Base-by-base conservation (phyloP, 139 green algal genomes). In the Medakamo hakoo region DNA sequence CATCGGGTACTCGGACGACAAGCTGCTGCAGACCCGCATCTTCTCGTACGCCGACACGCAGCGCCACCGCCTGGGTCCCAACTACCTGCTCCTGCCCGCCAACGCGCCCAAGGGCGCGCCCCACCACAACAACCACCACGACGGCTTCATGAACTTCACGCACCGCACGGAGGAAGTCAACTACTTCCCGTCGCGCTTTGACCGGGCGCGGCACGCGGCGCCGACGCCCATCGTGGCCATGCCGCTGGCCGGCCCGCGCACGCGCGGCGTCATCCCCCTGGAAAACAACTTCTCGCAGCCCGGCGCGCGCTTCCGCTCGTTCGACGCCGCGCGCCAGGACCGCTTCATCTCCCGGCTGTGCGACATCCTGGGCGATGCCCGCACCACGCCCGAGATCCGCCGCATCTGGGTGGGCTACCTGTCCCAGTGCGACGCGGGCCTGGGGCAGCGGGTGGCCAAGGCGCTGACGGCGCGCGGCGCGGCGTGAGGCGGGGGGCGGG, bases 71-170 rank as follows among this genome's bases (percentile, higher is more conserved):
- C 79, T 97, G 68, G 90, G 90, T 18, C 83, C 88, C 67, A 97
- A 97, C 83, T 97, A 97, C 84, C 81, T 97, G 59, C 66, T 88
- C 78, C 74, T 95, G 60, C 88, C 88, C 4, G 78, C 78, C 61
- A 95, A 95, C 71, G 87, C 87, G 25, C 88, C 88, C 62, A 83
- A 83, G 66, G 84, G 68, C 62, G 56, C 81, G 16, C n/a, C n/a
- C n/a, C 74, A 89, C 71, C 87, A 94, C 77, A 93, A 97, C 79
- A 97, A 97, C 76, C 90, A 97, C 80, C 87, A 97, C 63, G 90
- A 97, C 55, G 88, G 90, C 25, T 80, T 91, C 75, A 97, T 97
- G 90, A 97, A 97, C 78, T 93, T 95, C 76, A 85, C 91, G 77
- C 76, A 91, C 71, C 75, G 89, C 31, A 78, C 85, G 32, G 86